A percentile compares a stretch with the other conserved stretches of the same genome.
These are phyloP conservation scores for Tetrahymena malaccensis DNA, from an alignment of 73 alveolate genomes.

Conservation along the genomic window DNA sequence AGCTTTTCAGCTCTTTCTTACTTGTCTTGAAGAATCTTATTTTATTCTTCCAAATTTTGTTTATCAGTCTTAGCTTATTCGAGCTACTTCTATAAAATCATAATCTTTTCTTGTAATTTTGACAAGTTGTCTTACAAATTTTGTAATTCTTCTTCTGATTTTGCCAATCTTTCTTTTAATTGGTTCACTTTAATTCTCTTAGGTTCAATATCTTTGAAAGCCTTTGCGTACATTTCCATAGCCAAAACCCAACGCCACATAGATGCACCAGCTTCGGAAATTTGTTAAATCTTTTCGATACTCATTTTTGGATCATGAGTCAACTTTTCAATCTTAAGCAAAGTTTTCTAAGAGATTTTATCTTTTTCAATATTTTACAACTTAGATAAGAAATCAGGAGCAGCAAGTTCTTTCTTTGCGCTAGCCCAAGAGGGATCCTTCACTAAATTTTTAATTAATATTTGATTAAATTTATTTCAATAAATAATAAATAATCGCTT, in stretches of 20 bases:
- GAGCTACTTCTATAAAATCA: constrained; percentile 23
- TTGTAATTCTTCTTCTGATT: constrained; percentile 60
- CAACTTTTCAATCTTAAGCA: constrained; percentile 68
- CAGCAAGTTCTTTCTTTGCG: constrained; percentile 91
- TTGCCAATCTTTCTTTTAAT: constrained; percentile 57
- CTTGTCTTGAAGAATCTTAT: constrained; percentile 81
- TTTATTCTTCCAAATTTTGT: constrained; percentile 74
- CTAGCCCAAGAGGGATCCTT: constrained; percentile 73
- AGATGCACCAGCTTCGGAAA: constrained; percentile 81
- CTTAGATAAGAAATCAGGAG: constrained; percentile 82
- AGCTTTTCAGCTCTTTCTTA: constrained; percentile 96
- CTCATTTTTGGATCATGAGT: constrained; percentile 72
- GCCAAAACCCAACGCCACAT: constrained; percentile 93
- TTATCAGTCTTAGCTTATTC: constrained; percentile 80
- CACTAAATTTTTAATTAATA: constrained; percentile 22
- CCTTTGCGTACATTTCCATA: constrained; percentile 89
- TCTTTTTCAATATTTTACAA: constrained; percentile 88
- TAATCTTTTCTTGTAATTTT: constrained; percentile 40
- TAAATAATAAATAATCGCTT: not conserved
- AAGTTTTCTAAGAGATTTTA: constrained; percentile 46
- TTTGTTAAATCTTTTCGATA: constrained; percentile 55
- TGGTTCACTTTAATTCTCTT: constrained; percentile 73
- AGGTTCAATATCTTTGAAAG: constrained; percentile 93
- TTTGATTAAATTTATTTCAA: not conserved
- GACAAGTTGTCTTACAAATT: constrained; percentile 56